phyloP scores from a whole-genome alignment of 169 alveolate genomes.

The Eimeria acervulina region DNA sequence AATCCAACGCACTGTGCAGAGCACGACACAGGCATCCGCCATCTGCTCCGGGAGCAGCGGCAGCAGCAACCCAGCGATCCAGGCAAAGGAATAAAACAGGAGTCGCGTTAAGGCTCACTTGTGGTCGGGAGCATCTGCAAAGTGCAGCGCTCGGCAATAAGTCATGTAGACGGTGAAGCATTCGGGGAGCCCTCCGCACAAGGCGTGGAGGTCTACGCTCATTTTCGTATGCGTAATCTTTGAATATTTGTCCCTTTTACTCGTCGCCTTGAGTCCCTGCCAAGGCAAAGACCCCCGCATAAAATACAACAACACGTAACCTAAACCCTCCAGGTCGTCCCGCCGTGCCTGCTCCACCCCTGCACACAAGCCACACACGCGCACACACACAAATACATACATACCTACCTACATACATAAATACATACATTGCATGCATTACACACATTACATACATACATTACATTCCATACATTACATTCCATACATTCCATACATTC shows the following conservation, averaged over 20 bases:
- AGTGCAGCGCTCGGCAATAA: conserved; percentile 97
- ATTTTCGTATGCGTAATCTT: conserved; percentile 95
- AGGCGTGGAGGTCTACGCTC: conserved; percentile 95
- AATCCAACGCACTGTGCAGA: background rate
- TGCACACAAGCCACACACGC: conserved; percentile 1
- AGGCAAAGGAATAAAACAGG: background rate
- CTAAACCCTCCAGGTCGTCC: conserved; percentile 99
- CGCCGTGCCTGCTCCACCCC: conserved; percentile 96
- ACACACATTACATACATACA: no score
- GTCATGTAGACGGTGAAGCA: conserved; percentile 95
- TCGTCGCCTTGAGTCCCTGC: conserved; percentile 97
- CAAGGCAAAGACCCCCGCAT: conserved; percentile 98
- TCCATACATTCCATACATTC: background rate
- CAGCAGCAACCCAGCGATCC: background rate
- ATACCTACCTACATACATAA: no score
- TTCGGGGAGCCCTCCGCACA: conserved; percentile 88
- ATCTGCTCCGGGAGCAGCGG: background rate
- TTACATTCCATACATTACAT: no score
- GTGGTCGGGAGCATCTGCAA: conserved; percentile 98
- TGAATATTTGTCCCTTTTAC: conserved; percentile 97
- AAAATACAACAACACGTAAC: conserved; percentile 96
- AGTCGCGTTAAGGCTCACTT: conserved; percentile 69
- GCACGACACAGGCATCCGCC: background rate
- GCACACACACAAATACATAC: background rate
- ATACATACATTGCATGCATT: no score